Evolutionary conservation across 352 stramenopile species (phyloP).

Genomic region (Phytophthora colocasiae): DNA sequence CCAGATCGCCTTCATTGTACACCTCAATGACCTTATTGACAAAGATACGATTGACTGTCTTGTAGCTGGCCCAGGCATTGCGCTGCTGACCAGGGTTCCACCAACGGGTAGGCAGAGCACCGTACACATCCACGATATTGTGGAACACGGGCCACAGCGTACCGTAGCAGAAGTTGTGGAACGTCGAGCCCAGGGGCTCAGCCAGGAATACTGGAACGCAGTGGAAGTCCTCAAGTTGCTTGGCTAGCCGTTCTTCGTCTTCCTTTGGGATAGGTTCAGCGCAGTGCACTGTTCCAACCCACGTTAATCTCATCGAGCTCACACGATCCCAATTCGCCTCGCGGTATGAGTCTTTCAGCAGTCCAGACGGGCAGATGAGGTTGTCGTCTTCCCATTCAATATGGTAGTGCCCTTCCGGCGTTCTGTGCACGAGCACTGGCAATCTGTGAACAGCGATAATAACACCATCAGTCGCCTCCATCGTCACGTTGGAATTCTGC

Average conservation of each 20-base stretch:
- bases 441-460: constrained; percentile 98
- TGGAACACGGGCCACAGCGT: constrained; percentile 98
- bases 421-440: constrained; percentile 92
- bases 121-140: constrained; percentile 98
- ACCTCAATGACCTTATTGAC: constrained; percentile 94
- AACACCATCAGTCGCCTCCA: constrained; percentile 95
- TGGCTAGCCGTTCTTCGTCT: constrained; percentile 79
- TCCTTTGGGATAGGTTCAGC: constrained; percentile 78
- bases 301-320: constrained; percentile 85
- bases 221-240: constrained; percentile 91
- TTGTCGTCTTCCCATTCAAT: constrained; percentile 92
- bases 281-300: constrained; percentile 86
- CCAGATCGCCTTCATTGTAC: constrained; percentile 92
- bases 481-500: constrained; percentile 66
- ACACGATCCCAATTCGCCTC: constrained; percentile 72
- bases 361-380: constrained; percentile 81
- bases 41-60: constrained; percentile 97
- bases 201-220: constrained; percentile 98
- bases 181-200: constrained; percentile 80
- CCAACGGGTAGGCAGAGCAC: constrained; percentile 78
- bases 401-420: constrained; percentile 69
- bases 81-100: constrained; percentile 87
- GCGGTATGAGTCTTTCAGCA: constrained; percentile 75
- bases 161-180: constrained; percentile 97
- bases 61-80: constrained; percentile 95